A percentile compares a stretch with the other conserved stretches of the same genome.
Conservation (phyloP, 1,284 basidiomycete species). For the Xerocomus minutiporus region DNA sequence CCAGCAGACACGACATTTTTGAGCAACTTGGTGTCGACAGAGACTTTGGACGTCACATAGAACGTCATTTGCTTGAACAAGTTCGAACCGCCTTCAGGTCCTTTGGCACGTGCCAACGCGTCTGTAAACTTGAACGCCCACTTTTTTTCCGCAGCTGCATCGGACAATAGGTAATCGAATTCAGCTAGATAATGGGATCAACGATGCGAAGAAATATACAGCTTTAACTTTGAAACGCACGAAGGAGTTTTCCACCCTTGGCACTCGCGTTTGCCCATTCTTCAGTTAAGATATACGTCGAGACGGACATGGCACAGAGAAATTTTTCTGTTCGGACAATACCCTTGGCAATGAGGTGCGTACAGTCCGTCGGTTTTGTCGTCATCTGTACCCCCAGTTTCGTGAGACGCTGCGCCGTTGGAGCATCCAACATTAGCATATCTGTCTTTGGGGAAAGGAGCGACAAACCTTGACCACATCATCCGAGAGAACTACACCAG, state of each 20-base stretch:
- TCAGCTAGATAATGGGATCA: conserved; percentile 47
- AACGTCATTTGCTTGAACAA: conserved; percentile 65
- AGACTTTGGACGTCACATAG: conserved; percentile 64
- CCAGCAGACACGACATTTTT: conserved; percentile 63
- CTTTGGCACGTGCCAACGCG: conserved; percentile 53
- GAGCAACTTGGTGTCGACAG: conserved; percentile 52
- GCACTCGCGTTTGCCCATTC: conserved; percentile 65
- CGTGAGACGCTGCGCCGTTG: conserved; percentile 44
- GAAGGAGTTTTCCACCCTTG: conserved; percentile 51
- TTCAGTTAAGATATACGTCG: conserved; percentile 57
- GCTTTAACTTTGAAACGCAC: conserved; percentile 40
- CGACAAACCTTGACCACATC: conserved; percentile 49
- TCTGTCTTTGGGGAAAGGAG: neutral
- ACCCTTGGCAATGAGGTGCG: conserved; percentile 64
- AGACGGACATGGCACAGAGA: conserved; percentile 62
- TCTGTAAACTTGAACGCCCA: conserved; percentile 59
- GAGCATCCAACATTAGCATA: neutral
- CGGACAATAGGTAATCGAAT: conserved; percentile 52
- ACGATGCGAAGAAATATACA: neutral
- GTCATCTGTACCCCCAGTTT: conserved; percentile 64
- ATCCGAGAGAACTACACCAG: conserved; percentile 51
- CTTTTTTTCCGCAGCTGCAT: conserved; percentile 59
- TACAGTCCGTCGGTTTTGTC: conserved; percentile 61
- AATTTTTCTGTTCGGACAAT: conserved; percentile 82
- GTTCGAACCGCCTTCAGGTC: conserved; percentile 39